A percentile compares a stretch with the other conserved stretches of the same genome.
phyloP scores from a whole-genome alignment of 2,329 filamentous ascomycete species.

The Chrysoporthe cubensis region DNA sequence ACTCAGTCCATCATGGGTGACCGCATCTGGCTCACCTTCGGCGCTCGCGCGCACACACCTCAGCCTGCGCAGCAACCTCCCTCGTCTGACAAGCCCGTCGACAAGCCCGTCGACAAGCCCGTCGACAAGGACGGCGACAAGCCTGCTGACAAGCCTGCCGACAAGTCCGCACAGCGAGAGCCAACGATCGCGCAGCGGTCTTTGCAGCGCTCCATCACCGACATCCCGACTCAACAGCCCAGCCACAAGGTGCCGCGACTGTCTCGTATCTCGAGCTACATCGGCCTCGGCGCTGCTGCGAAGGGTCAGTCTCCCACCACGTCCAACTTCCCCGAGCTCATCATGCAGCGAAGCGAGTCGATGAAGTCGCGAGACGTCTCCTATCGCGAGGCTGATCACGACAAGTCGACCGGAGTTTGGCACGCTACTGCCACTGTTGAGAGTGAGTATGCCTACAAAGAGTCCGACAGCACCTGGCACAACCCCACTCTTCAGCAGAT shows the following conservation, averaged over 20 bases:
- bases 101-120: slow-evolving; percentile 8
- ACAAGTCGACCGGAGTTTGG: background rate
- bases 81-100: background rate
- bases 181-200: slow-evolving; percentile 2
- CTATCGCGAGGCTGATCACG: slow-evolving; percentile 7
- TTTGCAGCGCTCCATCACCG: slow-evolving; percentile 19
- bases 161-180: background rate
- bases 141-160: background rate
- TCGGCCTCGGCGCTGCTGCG: slow-evolving; percentile 19
- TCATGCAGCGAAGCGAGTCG: slow-evolving; percentile 18
- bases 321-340: slow-evolving; percentile 11
- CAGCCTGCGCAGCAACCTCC: slow-evolving; percentile 4
- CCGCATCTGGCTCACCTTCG: slow-evolving; percentile 17
- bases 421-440: background rate
- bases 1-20: slow-evolving; percentile 17
- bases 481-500: slow-evolving; percentile 29
- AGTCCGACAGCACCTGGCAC: slow-evolving; percentile 22
- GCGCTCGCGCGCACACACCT: slow-evolving; percentile 16
- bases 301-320: slow-evolving; percentile 12
- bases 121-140: background rate
- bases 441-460: slow-evolving; percentile 8
- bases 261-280: slow-evolving; percentile 26
- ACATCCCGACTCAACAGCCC: slow-evolving; percentile 12
- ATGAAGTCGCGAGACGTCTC: slow-evolving; percentile 5
- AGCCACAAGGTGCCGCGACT: slow-evolving; percentile 18